Evolutionary conservation across 345 rosid species (phyloP).

Genomic region (Brassica nigra): DNA sequence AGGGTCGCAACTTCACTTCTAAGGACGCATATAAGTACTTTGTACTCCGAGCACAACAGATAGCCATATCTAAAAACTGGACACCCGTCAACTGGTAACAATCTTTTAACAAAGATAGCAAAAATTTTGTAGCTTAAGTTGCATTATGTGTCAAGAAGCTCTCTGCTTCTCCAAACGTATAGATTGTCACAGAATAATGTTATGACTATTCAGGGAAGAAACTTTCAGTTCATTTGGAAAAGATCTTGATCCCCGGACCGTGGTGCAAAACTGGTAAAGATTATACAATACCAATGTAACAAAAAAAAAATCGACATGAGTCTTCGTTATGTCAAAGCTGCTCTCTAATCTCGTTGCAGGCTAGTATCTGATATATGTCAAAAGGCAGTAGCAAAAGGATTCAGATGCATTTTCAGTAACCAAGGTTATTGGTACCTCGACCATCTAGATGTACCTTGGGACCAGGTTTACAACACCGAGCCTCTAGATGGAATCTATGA

Average conservation of each 20-base stretch:
- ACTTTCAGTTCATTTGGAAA: slow-evolving; percentile 68
- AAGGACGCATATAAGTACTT: slow-evolving; percentile 76
- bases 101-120: neutral
- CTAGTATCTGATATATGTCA: slow-evolving; percentile 84
- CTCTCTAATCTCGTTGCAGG: slow-evolving; percentile 47
- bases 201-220: slow-evolving; percentile 65
- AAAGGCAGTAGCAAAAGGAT: slow-evolving; percentile 81
- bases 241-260: slow-evolving; percentile 75
- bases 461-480: slow-evolving; percentile 67
- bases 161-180: no score
- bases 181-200: slow-evolving; percentile 1
- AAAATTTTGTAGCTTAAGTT: neutral
- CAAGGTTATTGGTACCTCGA: slow-evolving; percentile 92
- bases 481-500: slow-evolving; percentile 74
- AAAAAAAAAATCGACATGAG: neutral
- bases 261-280: slow-evolving; percentile 86
- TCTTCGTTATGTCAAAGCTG: neutral
- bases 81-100: slow-evolving; percentile 88
- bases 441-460: slow-evolving; percentile 88
- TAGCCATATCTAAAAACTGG: slow-evolving; percentile 74
- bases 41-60: slow-evolving; percentile 79
- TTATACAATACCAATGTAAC: slow-evolving; percentile 7
- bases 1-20: slow-evolving; percentile 58
- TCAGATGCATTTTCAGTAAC: slow-evolving; percentile 86
- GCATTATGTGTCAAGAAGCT: neutral